A percentile compares a stretch with the other conserved stretches of the same genome.
phyloP scores from a whole-genome alignment of 768 basidiomycete species.

The Mycena filopes region DNA sequence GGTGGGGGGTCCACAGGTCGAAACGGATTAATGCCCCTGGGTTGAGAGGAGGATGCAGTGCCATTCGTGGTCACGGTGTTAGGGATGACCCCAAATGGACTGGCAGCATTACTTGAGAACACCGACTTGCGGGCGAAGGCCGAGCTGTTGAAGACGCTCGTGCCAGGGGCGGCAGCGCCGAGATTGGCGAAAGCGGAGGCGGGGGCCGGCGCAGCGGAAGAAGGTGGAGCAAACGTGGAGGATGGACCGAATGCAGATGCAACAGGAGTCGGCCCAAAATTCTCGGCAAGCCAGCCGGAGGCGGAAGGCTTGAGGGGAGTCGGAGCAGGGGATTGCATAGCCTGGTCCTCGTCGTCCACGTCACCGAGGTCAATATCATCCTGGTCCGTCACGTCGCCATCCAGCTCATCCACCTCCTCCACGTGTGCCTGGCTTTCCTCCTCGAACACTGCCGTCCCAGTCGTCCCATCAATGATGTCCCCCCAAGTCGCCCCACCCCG shows the following conservation, averaged over 20 bases:
- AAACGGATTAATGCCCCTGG: background rate
- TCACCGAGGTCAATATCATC: constrained; percentile 18
- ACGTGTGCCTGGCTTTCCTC: constrained; percentile 40
- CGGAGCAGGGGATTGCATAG: constrained; percentile 23
- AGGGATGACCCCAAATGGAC: constrained; percentile 13
- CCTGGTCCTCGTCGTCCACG: constrained; percentile 13
- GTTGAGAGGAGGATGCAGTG: background rate
- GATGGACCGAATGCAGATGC: constrained; percentile 33
- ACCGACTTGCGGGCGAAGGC: constrained; percentile 46
- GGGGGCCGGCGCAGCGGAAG: constrained; percentile 32
- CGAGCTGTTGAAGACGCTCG: constrained; percentile 50
- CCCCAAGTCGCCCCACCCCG: constrained; percentile 64
- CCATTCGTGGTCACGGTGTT: background rate
- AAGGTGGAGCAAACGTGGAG: constrained; percentile 31
- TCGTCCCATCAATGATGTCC: constrained; percentile 77
- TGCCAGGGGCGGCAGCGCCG: constrained; percentile 41
- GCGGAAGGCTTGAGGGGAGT: constrained; percentile 16
- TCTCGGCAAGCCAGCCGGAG: constrained; percentile 20
- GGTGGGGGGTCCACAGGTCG: background rate
- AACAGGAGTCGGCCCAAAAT: constrained; percentile 23
- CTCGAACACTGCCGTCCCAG: constrained; percentile 35
- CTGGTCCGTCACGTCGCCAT: constrained; percentile 24
- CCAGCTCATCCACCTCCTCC: constrained; percentile 37
- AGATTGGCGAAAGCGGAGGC: constrained; percentile 53
- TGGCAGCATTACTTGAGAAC: constrained; percentile 30